Evolutionary conservation across 2,329 filamentous ascomycete species (phyloP).

Genomic region (Fusarium buharicum): DNA sequence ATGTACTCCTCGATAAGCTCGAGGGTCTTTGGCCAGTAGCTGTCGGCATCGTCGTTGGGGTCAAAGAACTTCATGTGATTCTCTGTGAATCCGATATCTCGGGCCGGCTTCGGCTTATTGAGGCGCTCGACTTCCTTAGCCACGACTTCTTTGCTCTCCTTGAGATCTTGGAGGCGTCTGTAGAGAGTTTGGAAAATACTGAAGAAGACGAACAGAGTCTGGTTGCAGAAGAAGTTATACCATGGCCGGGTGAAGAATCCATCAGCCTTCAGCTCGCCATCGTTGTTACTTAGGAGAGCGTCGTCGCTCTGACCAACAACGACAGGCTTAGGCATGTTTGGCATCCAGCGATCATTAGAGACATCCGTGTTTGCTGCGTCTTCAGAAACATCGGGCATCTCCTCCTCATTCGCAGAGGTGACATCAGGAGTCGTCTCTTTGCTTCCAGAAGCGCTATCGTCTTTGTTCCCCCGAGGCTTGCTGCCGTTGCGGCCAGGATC

Average conservation of each 20-base stretch:
- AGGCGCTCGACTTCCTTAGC: conserved; percentile 78
- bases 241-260: conserved; percentile 82
- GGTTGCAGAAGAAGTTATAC: conserved; percentile 92
- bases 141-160: conserved; percentile 79
- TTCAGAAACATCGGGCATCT: conserved; percentile 71
- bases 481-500: conserved; percentile 80
- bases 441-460: conserved; percentile 82
- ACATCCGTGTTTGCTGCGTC: conserved; percentile 69
- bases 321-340: conserved; percentile 66
- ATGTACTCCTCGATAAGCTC: conserved; percentile 89
- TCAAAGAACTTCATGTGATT: conserved; percentile 84
- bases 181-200: conserved; percentile 93
- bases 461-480: conserved; percentile 76
- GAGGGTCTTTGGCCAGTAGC: conserved; percentile 87
- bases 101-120: conserved; percentile 80
- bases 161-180: conserved; percentile 83
- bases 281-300: conserved; percentile 63
- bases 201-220: conserved; percentile 94
- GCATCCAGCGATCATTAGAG: conserved; percentile 73
- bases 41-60: conserved; percentile 65
- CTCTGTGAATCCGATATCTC: conserved; percentile 84
- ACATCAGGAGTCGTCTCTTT: conserved; percentile 90
- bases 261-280: conserved; percentile 76
- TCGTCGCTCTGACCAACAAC: conserved; percentile 65
- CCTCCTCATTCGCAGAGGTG: conserved; percentile 80